phyloP scores from a whole-genome alignment of 345 rosid species.

The Psidium friedrichsthalianum region DNA sequence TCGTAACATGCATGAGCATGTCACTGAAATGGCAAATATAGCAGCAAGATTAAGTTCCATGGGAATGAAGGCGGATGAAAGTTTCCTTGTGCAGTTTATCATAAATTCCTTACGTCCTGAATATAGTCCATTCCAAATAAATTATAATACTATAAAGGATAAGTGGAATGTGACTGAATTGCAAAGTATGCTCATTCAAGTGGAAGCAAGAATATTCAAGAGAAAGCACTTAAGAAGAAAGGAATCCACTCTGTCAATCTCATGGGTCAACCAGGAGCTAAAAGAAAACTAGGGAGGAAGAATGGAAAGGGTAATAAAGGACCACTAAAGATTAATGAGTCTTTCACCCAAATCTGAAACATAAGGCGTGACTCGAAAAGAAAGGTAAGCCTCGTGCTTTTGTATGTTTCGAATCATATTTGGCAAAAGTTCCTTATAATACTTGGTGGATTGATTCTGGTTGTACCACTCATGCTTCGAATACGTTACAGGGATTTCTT shows the following conservation, averaged over 20 bases:
- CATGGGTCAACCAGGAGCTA: neutral
- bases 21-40: too few species aligned
- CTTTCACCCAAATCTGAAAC: too few species aligned
- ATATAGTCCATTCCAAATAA: too few species aligned
- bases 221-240: constrained; percentile 1
- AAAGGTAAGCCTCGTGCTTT: neutral
- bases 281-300: neutral
- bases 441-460: neutral
- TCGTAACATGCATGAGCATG: too few species aligned
- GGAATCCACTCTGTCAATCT: neutral
- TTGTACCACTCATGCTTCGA: neutral
- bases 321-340: too few species aligned
- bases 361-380: neutral
- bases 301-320: too few species aligned
- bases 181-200: neutral
- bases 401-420: neutral
- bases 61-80: too few species aligned
- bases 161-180: constrained; percentile 16
- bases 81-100: too few species aligned
- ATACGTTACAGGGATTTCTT: too few species aligned
- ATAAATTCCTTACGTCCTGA: too few species aligned
- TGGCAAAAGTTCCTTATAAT: neutral
- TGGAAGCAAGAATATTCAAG: constrained; percentile 6
- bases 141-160: constrained; percentile 6
- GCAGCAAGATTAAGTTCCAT: too few species aligned